Evolutionary conservation across 2,329 filamentous ascomycete species (phyloP), one percentile per base, ranked within the genome.

Genomic region (Coleophoma crateriformis): DNA sequence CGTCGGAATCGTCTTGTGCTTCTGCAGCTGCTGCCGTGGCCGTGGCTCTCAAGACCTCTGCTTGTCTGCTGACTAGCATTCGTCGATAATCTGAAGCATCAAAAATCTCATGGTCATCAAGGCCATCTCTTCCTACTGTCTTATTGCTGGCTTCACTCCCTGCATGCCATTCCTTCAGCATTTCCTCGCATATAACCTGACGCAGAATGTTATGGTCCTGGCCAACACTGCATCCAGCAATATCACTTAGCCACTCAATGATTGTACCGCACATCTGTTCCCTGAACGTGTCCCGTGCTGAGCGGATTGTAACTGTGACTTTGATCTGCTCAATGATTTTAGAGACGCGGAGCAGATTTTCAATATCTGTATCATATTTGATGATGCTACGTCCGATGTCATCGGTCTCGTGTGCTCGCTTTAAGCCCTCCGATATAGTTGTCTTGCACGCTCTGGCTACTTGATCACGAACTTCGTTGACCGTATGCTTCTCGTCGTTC

Each of bases 221-320:
- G 1, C 89, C 90, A 43, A 96, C 87, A 47, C 83, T 87, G 67
- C 91, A 96, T 32, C 90, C 90, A 7, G 90, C 82, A 61, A 99
- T 95, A 67, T 99, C 95, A 47, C 85, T 80, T 17, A 99, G 78
- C 95, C 95, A 99, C 61, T 96, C 91, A 48, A 99, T 87, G 53
- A 99, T 92, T 14, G 90, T 90, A n/a, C 88, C 90, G 61, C 91
- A 96, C 95, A 99, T 99, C 66, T 97, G 88, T 66, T 99, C 94
- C 51, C 94, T 81, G 70, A 97, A 99, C 0, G 90, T 97, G 68
- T 99, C 94, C 59, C 95, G 81, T 5, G 94, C 84, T 10, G 92
- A 96, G 41, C 94, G 83, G 53, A 99, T 90, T 1, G 94, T 99
- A 45, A 96, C 90, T 0, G 94, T 97, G 50, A 99, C 83, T 64